Evolutionary conservation across 306 rosid species (phyloP).

Genomic region (Parietaria judaica): DNA sequence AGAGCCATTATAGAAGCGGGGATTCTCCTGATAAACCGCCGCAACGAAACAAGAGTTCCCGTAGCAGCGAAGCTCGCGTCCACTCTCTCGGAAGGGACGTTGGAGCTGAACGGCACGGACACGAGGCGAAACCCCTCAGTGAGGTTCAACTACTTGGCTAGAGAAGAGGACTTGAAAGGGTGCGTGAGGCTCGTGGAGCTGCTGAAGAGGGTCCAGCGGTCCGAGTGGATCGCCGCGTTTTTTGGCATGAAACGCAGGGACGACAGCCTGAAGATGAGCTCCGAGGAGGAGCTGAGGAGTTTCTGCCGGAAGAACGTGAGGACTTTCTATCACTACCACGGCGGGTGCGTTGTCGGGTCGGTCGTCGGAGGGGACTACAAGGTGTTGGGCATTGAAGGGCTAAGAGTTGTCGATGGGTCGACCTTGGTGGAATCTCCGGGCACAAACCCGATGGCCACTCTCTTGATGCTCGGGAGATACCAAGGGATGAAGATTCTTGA

Average conservation of each 20-base stretch:
- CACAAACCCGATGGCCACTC: conserved; percentile 68
- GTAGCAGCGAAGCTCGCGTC: conserved; percentile 60
- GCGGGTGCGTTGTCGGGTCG: conserved; percentile 53
- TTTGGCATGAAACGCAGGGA: conserved; percentile 30
- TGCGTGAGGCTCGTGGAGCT: conserved; percentile 45
- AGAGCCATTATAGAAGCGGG: conserved; percentile 50
- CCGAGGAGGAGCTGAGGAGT: conserved; percentile 27
- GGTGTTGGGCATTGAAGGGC: conserved; percentile 45
- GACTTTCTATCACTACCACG: conserved; percentile 68
- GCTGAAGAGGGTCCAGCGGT: conserved; percentile 41
- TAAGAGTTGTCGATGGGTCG: conserved; percentile 61
- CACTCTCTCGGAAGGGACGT: conserved; percentile 50
- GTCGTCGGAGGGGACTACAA: conserved; percentile 47
- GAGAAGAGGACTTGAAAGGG: conserved; percentile 33
- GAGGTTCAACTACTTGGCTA: conserved; percentile 54
- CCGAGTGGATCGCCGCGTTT: conserved; percentile 44
- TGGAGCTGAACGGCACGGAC: conserved; percentile 44
- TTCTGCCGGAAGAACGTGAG: conserved; percentile 50
- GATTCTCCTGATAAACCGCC: conserved; percentile 37
- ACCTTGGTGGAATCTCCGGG: conserved; percentile 63
- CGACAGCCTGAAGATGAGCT: conserved; percentile 21
- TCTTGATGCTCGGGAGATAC: conserved; percentile 69
- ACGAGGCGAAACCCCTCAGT: conserved; percentile 60
- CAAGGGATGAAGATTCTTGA: conserved; percentile 57
- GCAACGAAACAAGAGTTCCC: conserved; percentile 39